Evolutionary conservation across 139 green algal species (phyloP).

Genomic region (Mesostigma viride): DNA sequence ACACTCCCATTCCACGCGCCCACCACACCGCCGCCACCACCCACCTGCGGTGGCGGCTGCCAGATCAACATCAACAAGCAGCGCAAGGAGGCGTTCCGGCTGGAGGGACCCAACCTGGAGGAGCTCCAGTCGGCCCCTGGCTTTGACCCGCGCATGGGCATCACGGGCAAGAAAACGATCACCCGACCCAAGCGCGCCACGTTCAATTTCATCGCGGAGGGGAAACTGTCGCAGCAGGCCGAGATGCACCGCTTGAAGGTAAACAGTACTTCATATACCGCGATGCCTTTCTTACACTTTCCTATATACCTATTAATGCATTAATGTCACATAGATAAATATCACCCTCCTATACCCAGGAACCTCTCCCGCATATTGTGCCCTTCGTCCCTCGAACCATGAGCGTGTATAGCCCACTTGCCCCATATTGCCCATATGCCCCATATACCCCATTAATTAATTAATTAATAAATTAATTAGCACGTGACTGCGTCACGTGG

Average conservation of each 20-base stretch:
- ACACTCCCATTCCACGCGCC: neutral
- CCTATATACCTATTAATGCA: too few relatives aligned
- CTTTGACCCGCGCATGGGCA: conserved; percentile 28
- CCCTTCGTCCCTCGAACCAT: too few relatives aligned
- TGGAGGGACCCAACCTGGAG: conserved; percentile 25
- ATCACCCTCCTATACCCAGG: too few relatives aligned
- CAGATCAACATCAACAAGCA: conserved; percentile 38
- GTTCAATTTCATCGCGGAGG: conserved; percentile 32
- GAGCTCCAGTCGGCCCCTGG: conserved; percentile 18
- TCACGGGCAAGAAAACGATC: conserved; percentile 9
- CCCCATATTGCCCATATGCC: too few relatives aligned
- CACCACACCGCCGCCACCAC: neutral
- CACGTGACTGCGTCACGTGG: too few relatives aligned
- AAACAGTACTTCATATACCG: conserved; percentile 2
- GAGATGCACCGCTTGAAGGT: conserved; percentile 27
- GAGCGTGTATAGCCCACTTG: too few relatives aligned
- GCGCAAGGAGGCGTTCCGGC: conserved; percentile 33
- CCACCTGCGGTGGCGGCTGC: neutral
- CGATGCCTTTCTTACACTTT: neutral
- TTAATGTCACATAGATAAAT: too few relatives aligned
- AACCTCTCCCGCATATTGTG: too few relatives aligned
- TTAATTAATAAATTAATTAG: too few relatives aligned
- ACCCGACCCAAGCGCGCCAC: conserved; percentile 12
- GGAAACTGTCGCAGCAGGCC: conserved; percentile 10
- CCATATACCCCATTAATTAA: too few relatives aligned